phyloP scores from a whole-genome alignment of 1,284 basidiomycete species.

The Cerrena zonata region DNA sequence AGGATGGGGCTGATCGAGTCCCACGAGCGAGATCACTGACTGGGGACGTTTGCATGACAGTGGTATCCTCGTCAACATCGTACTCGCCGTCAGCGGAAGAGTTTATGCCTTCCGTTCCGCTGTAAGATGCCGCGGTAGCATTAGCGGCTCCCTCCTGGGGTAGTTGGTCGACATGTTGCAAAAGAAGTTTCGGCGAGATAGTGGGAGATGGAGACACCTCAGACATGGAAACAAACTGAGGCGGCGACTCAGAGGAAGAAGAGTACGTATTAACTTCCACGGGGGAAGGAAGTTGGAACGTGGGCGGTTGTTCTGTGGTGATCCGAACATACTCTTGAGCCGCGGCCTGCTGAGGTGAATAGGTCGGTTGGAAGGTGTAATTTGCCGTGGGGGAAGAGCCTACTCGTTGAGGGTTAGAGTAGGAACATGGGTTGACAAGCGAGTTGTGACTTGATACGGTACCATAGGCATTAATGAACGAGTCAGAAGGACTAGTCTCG shows the following conservation, averaged over 20 bases:
- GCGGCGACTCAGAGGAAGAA: slow-evolving; percentile 11
- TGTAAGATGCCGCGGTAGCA: neutral
- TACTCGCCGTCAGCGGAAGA: neutral
- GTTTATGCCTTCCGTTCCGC: neutral
- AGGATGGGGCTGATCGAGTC: neutral
- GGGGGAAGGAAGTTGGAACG: slow-evolving; percentile 4
- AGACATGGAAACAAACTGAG: slow-evolving; percentile 11
- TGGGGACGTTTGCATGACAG: neutral
- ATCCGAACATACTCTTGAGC: slow-evolving; percentile 5
- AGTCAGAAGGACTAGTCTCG: slow-evolving; percentile 2
- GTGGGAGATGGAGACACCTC: slow-evolving; percentile 24
- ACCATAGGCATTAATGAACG: slow-evolving; percentile 12
- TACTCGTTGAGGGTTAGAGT: slow-evolving; percentile 12
- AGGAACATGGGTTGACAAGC: slow-evolving; percentile 6
- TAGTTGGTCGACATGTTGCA: slow-evolving; percentile 5
- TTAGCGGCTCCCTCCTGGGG: slow-evolving; percentile 1
- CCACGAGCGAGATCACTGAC: neutral
- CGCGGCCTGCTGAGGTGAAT: slow-evolving; percentile 2
- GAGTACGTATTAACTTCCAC: slow-evolving; percentile 16
- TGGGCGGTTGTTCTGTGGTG: neutral
- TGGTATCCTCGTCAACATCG: neutral
- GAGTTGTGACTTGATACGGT: slow-evolving; percentile 6
- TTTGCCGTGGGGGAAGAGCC: slow-evolving; percentile 10
- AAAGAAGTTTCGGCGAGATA: slow-evolving; percentile 21
- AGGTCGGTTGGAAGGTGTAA: slow-evolving; percentile 11